Evolutionary conservation across 306 rosid species (phyloP), one percentile per base, ranked within the genome.

Genomic region (Lotus japonicus): DNA sequence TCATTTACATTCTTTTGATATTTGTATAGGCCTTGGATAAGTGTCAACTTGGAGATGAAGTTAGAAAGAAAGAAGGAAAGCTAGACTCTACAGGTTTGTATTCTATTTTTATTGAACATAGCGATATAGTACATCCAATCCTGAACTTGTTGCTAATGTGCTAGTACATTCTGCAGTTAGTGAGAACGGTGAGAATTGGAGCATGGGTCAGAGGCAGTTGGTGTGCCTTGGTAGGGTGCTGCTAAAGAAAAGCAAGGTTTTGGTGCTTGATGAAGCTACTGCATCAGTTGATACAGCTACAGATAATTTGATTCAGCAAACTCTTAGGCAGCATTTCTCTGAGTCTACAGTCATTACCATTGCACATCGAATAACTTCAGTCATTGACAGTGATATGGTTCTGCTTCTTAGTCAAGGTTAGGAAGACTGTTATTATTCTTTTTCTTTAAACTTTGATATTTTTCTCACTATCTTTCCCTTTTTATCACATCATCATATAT

Each of bases 101-200:
- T 62, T 26, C 9, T 31, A 46, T 11, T 6, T 21, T 21, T 57
- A 16, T 64, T 19, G 46, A 68, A 78, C 15, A 59, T 6, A 28
- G 42, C 43, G 59, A 21, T 46, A n/a, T 33, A 46, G 11, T 58
- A 39, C 26, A 9, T 71, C 0, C 36, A 10, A 41, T 76, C 3
- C 3, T 57, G 38, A 31, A 36, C 13, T 38, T 42, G 15, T 55
- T 75, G 56, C 71, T 72, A 43, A 56, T 62, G 42, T 61, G 11
- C 7, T 41, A 51, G 21, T 57, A 43, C 77, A 21, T 75, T 23
- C 1, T 84, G 66, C 64, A 92, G 96, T 89, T 41, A 69, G 39
- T 2, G 95, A 92, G 83, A 92, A 86, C 41, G 96, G 95, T 75
- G 96, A 92, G 72, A 92, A 92, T 48, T 92, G 98, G 98, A 89